Conservation (phyloP, 352 stramenopile species). For the Thalassiosira mediterranea region DNA sequence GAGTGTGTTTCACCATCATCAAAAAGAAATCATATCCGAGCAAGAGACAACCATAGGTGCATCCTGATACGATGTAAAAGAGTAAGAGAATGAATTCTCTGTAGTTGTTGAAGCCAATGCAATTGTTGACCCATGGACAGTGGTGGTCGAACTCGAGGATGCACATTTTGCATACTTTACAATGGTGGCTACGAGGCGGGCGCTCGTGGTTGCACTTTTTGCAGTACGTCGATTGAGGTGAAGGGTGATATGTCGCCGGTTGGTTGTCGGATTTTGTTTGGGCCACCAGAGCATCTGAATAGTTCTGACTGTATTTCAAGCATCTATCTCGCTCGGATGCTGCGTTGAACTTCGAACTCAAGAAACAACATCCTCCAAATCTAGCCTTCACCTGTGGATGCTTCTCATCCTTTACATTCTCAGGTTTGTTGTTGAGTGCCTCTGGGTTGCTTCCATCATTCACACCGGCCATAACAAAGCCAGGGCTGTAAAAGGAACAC, state of each 20-base stretch:
- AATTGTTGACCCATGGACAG: slow-evolving; percentile 87
- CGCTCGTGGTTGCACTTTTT: slow-evolving; percentile 67
- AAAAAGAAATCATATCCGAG: slow-evolving; percentile 60
- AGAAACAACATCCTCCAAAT: slow-evolving; percentile 39
- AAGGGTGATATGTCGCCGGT: slow-evolving; percentile 27
- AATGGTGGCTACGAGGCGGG: slow-evolving; percentile 77
- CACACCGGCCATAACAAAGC: slow-evolving; percentile 23
- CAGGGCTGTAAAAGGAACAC: slow-evolving; percentile 41
- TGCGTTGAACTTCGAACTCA: slow-evolving; percentile 18
- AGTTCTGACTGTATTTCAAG: slow-evolving; percentile 20
- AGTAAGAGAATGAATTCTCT: slow-evolving; percentile 80
- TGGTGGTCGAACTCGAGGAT: slow-evolving; percentile 85
- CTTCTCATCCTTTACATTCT: neutral
- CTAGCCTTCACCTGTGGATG: neutral
- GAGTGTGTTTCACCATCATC: slow-evolving; percentile 40
- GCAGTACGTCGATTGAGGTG: slow-evolving; percentile 50
- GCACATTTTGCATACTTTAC: slow-evolving; percentile 70
- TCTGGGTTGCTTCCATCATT: neutral
- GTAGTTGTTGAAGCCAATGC: slow-evolving; percentile 87
- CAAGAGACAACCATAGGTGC: slow-evolving; percentile 62
- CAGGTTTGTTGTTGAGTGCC: neutral
- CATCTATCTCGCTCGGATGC: slow-evolving; percentile 17
- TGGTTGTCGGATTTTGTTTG: slow-evolving; percentile 3
- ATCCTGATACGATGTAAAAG: slow-evolving; percentile 70
- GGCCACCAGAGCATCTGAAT: neutral